Base-by-base conservation (phyloP, 1,284 basidiomycete species). In the Neonothopanus nambi region DNA sequence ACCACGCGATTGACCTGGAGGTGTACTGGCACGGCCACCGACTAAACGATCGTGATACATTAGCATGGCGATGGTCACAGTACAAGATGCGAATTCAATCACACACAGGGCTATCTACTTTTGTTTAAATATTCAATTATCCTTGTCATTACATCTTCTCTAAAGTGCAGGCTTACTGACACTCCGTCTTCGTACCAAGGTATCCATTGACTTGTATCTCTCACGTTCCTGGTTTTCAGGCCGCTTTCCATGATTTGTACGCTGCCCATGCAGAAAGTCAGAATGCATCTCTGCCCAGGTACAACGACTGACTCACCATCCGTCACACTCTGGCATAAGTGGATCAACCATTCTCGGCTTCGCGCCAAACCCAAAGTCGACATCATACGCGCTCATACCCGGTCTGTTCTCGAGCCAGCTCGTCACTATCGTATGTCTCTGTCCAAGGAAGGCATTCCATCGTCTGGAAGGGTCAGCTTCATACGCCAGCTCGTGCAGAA, bases 391-490 rank as follows among this genome's bases (percentile, higher is more conserved):
- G 5, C 66, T 70, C 12, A 69, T 59, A 7, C 52, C 52, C 21
- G 46, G 38, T n/a, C 52, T 40, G 21, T 18, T 47, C n/a, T 67
- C 56, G 30, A 72, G 56, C 75, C 76, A 79, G 41, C 70, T 71
- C 9, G 74, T 76, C 12, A 71, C 63, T 33, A 77, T 67, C 15
- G 65, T 60, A 57, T 75, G 67, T 23, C 65, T 57, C 30, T 62
- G 48, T 3, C 73, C 75, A 33, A 76, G 61, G 61, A 75, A 77
- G n/a, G 67, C 70, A 45, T 67, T 67, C 71, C 72, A 74, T 46
- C 66, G 64, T 30, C 73, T 59, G 55, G 67, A 59, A 52, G 68
- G 59, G 61, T 63, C 61, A 6, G 56, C 37, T 52, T 67, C 69
- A 57, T 69, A 68, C 12, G 70, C 72, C 50, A 70, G 65, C 44